phyloP scores from a whole-genome alignment of 1,284 basidiomycete genomes.

The Xanthoconium separans region DNA sequence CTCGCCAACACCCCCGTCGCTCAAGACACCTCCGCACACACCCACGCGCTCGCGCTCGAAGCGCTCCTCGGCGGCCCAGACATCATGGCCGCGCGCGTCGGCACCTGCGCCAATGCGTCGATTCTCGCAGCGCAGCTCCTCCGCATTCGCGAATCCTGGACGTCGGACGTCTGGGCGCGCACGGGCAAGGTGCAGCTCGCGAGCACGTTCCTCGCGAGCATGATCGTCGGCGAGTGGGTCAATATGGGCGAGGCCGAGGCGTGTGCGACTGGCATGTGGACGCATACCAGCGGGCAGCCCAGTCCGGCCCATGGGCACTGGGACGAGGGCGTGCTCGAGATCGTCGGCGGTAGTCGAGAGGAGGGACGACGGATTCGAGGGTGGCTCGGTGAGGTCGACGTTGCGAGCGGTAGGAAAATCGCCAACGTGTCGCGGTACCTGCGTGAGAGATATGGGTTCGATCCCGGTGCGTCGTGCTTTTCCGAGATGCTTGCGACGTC shows the following conservation, averaged over 20 bases:
- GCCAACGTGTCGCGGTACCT: slow-evolving; percentile 72
- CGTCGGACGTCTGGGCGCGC: slow-evolving; percentile 67
- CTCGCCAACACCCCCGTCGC: slow-evolving; percentile 73
- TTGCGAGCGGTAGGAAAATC: slow-evolving; percentile 56
- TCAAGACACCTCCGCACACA: slow-evolving; percentile 75
- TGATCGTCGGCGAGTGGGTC: slow-evolving; percentile 70
- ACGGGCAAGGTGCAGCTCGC: slow-evolving; percentile 71
- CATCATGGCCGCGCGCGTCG: slow-evolving; percentile 69
- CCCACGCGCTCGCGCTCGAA: slow-evolving; percentile 71
- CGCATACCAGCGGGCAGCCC: slow-evolving; percentile 40
- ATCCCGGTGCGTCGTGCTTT: slow-evolving; percentile 49
- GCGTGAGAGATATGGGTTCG: slow-evolving; percentile 77
- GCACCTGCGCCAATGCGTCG: slow-evolving; percentile 65
- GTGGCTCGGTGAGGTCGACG: slow-evolving; percentile 76
- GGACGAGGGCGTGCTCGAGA: slow-evolving; percentile 76
- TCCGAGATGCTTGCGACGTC: not conserved
- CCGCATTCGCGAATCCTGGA: slow-evolving; percentile 70
- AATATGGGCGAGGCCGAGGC: slow-evolving; percentile 75
- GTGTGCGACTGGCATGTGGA: slow-evolving; percentile 73
- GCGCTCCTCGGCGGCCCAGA: slow-evolving; percentile 73
- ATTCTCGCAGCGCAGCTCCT: slow-evolving; percentile 67
- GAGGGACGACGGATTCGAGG: slow-evolving; percentile 65
- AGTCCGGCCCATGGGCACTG: slow-evolving; percentile 51
- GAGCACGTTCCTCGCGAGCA: slow-evolving; percentile 67
- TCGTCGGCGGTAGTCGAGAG: slow-evolving; percentile 70